phyloP scores from a whole-genome alignment of 2,329 filamentous ascomycete species.

The Colletotrichum sp. region DNA sequence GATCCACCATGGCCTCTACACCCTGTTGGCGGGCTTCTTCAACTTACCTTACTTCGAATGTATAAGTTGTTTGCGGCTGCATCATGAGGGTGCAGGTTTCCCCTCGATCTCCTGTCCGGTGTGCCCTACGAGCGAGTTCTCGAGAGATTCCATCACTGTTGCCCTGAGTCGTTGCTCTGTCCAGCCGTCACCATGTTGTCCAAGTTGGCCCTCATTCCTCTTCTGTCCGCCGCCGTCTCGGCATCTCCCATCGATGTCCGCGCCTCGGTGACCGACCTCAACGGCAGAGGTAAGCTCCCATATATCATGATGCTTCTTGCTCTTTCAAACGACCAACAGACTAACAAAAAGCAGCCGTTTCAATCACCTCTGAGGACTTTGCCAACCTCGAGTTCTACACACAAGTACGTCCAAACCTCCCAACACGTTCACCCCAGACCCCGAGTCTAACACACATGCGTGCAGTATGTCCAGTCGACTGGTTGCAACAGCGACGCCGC shows the following conservation, averaged over 20 bases:
- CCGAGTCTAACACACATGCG: neutral
- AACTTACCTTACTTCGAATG: neutral
- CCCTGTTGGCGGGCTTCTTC: neutral
- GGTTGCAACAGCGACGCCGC: constrained; percentile 56
- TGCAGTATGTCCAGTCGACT: constrained; percentile 49
- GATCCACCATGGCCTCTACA: neutral
- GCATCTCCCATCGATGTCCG: constrained; percentile 9
- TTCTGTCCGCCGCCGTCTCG: constrained; percentile 18
- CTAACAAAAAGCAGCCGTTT: neutral
- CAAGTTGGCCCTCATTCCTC: constrained; percentile 20
- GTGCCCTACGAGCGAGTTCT: constrained; percentile 7
- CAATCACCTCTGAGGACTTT: constrained; percentile 36
- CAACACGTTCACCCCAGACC: neutral
- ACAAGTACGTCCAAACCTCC: constrained; percentile 31
- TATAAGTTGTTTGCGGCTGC: constrained; percentile 10
- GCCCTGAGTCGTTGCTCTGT: neutral
- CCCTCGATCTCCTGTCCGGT: neutral
- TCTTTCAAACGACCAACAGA: neutral
- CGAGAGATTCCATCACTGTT: neutral
- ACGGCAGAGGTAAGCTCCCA: constrained; percentile 36
- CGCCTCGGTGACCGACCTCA: constrained; percentile 24
- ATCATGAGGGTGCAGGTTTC: neutral
- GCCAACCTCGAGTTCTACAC: constrained; percentile 51
- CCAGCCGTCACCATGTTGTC: constrained; percentile 20
- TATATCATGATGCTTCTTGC: neutral